Conservation (phyloP, 176 grass and related monocot species). For the Zoysia japonica region DNA sequence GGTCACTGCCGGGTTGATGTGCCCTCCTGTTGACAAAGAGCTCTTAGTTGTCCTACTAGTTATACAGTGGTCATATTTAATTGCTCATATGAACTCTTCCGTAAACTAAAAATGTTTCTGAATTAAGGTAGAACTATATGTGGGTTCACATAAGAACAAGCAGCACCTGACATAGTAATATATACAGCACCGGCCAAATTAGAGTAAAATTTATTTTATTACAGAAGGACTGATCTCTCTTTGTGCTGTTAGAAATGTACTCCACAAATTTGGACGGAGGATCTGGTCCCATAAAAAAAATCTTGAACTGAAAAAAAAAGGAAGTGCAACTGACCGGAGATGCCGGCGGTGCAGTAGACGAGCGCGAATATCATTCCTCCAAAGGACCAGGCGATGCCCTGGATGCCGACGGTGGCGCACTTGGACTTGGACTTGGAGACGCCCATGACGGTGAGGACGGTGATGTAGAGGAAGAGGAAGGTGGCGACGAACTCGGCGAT, state of each 20-base stretch:
- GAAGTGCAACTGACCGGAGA: slow-evolving; percentile 57
- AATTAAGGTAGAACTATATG: slow-evolving; percentile 13
- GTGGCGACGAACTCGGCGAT: slow-evolving; percentile 91
- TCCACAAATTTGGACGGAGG: neutral
- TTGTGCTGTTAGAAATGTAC: slow-evolving; percentile 9
- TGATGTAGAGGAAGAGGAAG: slow-evolving; percentile 97
- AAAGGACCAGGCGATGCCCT: slow-evolving; percentile 92
- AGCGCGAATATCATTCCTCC: slow-evolving; percentile 95
- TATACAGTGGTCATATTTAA: neutral
- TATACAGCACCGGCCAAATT: neutral
- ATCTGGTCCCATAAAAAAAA: neutral
- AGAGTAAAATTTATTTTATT: neutral
- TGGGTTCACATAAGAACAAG: slow-evolving; percentile 18
- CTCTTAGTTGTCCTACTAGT: neutral
- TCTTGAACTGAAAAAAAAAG: neutral
- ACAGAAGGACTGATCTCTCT: neutral
- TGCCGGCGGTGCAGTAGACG: slow-evolving; percentile 94
- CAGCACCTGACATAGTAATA: slow-evolving; percentile 9
- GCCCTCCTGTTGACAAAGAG: slow-evolving; percentile 60
- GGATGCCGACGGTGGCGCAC: slow-evolving; percentile 81
- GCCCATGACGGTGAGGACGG: slow-evolving; percentile 90
- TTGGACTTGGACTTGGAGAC: slow-evolving; percentile 59
- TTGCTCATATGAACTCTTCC: neutral
- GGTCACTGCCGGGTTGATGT: slow-evolving; percentile 93
- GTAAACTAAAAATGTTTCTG: neutral